phyloP scores from a whole-genome alignment of 1,284 basidiomycete genomes.

The Anthracocystis panici-leucophaei region DNA sequence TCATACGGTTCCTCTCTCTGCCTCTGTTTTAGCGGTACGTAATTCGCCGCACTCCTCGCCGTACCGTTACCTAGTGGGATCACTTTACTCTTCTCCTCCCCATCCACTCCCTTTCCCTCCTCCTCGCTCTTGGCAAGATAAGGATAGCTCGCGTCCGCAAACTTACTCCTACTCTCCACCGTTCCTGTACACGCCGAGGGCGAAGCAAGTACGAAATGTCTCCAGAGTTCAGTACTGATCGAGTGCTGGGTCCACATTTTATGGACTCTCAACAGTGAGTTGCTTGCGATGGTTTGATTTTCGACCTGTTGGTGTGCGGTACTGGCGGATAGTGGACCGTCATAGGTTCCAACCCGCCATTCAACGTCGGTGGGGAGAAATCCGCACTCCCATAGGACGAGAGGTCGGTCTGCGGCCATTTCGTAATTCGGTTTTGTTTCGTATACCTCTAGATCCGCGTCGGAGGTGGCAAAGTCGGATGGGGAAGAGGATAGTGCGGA shows the following conservation, averaged over 20 bases:
- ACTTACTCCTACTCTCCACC: conserved; percentile 15
- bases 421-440: conserved; percentile 84
- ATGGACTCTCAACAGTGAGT: conserved; percentile 31
- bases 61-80: conserved; percentile 44
- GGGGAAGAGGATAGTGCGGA: conserved; percentile 4
- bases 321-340: conserved; percentile 58
- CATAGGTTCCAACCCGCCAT: conserved; percentile 79
- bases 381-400: conserved; percentile 91
- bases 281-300: conserved; percentile 17
- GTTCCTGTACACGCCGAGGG: conserved; percentile 15
- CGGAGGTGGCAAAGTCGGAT: neutral
- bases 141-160: conserved; percentile 22
- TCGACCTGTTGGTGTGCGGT: neutral
- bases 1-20: conserved; percentile 38
- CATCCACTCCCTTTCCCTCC: neutral
- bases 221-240: conserved; percentile 53
- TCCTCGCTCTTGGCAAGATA: conserved; percentile 4
- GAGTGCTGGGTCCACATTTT: conserved; percentile 53
- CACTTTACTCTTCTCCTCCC: neutral
- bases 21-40: conserved; percentile 17
- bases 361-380: conserved; percentile 78
- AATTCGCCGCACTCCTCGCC: conserved; percentile 26
- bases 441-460: conserved; percentile 40
- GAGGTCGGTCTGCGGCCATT: conserved; percentile 90
- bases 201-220: conserved; percentile 61